Evolutionary conservation across 225 moss, liverwort and hornwort species (phyloP), one percentile per base, ranked within the genome.

Genomic region (Neckera pumila): DNA sequence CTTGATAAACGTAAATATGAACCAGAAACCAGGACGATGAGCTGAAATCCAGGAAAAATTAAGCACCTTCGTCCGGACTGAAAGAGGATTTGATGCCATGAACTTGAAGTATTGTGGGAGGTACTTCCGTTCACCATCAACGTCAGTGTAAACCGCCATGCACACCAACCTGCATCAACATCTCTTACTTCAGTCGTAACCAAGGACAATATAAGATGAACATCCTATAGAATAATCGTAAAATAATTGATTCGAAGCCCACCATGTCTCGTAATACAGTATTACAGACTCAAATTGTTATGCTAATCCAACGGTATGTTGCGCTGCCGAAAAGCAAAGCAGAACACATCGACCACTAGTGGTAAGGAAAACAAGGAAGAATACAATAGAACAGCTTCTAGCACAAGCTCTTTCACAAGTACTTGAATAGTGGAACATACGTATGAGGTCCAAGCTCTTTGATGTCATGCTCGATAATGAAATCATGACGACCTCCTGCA

Each of bases 41-140:
- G 57, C 65, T 70, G 30, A 84, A 81, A 79, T 57, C 18, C 34
- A 89, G 33, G 25, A 51, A 53, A 60, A 42, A 23, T 23, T 76
- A 71, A 84, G 86, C 77, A 99, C 99, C 99, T 99, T 99, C 42
- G 99, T 99, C 87, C 97, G 95, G 61, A 99, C 99, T 90, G 97
- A 96, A 62, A 99, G 95, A 88, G 99, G 99, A 93, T 97, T 99
- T 63, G 97, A 94, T 59, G 99, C 99, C 99, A 95, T 95, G 90
- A 99, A 99, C 90, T 99, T 99, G 88, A 99, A 99, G 86, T 99
- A 97, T 86, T 99, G 99, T 70, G 99, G 99, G 40, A 99, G 89
- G 84, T 97, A 96, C 91, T 99, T 99, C 81, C 99, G 94, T 87
- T 99, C 99, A 89, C 95, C 97, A 93, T 99, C 99, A 81, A 93